Percentiles rank a stretch among this genome's conserved stretches.
Conservation (phyloP, 2,329 filamentous ascomycete genomes). For the Ceratocystiopsis minuta region DNA sequence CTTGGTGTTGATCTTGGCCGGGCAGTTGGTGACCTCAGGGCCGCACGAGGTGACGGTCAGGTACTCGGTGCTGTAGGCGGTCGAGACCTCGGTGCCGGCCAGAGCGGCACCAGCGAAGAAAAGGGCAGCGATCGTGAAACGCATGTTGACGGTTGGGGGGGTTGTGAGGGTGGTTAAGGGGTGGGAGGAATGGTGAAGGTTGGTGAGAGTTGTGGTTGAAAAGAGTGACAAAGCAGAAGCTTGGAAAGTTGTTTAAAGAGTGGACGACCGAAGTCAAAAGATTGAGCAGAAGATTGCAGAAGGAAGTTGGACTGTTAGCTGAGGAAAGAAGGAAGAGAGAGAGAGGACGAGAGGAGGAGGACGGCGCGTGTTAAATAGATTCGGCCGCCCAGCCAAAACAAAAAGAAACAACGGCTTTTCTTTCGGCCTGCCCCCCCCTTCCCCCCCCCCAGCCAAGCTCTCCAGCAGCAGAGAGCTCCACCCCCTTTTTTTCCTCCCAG, state of each 20-base stretch:
- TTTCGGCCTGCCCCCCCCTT: not conserved
- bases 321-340: conserved; percentile 14
- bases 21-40: conserved; percentile 34
- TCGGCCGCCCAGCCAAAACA: not conserved
- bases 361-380: conserved; percentile 17
- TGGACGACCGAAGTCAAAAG: conserved; percentile 24
- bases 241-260: conserved; percentile 16
- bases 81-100: conserved; percentile 15
- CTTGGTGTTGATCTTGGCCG: conserved; percentile 15
- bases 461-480: too few species aligned
- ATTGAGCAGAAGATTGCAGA: conserved; percentile 14
- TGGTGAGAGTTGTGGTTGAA: conserved; percentile 8
- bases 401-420: too few species aligned
- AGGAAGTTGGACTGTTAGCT: conserved; percentile 17
- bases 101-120: conserved; percentile 30
- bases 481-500: not conserved
- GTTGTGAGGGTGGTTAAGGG: not conserved
- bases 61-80: conserved; percentile 39
- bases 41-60: conserved; percentile 44
- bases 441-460: conserved; percentile 1
- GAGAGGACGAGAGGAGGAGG: conserved; percentile 4
- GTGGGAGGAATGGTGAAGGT: not conserved
- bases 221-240: conserved; percentile 12
- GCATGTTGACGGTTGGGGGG: conserved; percentile 34
- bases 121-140: conserved; percentile 35